Percentiles rank a stretch among this genome's conserved stretches.
These are phyloP conservation scores for Sporothrix inflata DNA, from an alignment of 2,329 filamentous ascomycete species.

Conservation along the genomic window DNA sequence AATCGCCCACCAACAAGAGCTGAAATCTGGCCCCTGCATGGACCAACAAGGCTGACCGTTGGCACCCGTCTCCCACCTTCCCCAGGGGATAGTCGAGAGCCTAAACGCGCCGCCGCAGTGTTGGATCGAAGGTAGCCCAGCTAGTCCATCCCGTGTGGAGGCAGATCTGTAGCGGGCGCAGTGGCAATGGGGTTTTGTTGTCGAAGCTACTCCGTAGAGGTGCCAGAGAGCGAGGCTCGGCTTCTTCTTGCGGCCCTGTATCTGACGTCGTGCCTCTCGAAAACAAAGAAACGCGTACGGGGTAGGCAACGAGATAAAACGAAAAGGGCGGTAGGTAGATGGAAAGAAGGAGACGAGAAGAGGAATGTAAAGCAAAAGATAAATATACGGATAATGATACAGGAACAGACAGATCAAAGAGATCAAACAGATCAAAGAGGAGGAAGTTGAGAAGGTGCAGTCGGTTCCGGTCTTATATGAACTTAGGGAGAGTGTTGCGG, in stretches of 20 bases:
- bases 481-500: background rate
- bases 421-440: background rate
- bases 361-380: background rate
- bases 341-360: background rate
- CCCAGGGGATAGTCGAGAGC: too few relatives aligned
- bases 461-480: background rate
- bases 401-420: background rate
- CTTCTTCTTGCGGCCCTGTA: background rate
- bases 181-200: background rate
- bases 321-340: background rate
- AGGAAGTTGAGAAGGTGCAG: background rate
- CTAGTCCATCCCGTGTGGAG: conserved; percentile 17
- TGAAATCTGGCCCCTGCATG: background rate
- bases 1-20: background rate
- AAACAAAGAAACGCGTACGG: background rate
- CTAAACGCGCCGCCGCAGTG: background rate
- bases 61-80: background rate
- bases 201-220: background rate
- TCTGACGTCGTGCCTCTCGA: background rate
- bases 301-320: background rate
- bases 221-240: background rate
- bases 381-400: background rate
- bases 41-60: conserved; percentile 4
- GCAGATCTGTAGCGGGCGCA: background rate
- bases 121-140: background rate